Percentiles rank a stretch among this genome's conserved stretches.
Conservation (phyloP, 2,329 filamentous ascomycete species). For the Cytospora chrysosperma region DNA sequence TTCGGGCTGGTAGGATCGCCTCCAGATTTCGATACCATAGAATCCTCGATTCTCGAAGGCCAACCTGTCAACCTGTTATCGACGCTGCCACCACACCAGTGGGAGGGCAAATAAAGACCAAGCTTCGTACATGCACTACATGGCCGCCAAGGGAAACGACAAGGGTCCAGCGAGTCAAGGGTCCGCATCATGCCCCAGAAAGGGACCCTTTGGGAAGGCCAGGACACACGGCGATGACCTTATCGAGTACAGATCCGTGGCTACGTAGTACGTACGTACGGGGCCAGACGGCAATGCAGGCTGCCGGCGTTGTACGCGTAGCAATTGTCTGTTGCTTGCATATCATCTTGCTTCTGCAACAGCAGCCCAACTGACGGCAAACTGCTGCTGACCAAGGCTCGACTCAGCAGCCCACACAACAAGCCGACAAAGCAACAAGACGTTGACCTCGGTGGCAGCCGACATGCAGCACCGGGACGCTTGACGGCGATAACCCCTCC, state of each 20-base stretch:
- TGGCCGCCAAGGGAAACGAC: too few relatives aligned
- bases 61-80: too few relatives aligned
- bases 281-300: background rate
- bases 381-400: conserved; percentile 10
- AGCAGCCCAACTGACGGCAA: background rate
- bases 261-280: background rate
- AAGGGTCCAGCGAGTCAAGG: too few relatives aligned
- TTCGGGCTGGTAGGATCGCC: too few relatives aligned
- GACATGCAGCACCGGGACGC: background rate
- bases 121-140: too few relatives aligned
- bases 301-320: background rate
- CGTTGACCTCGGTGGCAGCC: background rate
- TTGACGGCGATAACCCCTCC: conserved; percentile 12
- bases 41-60: too few relatives aligned
- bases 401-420: background rate
- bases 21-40: too few relatives aligned
- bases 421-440: background rate
- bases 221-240: background rate
- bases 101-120: too few relatives aligned
- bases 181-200: too few relatives aligned
- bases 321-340: background rate
- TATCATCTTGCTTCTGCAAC: conserved; percentile 7
- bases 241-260: background rate
- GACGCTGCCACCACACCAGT: too few relatives aligned
- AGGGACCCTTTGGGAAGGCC: background rate